These are phyloP conservation scores for Coniella vitis DNA, from an alignment of 2,329 filamentous ascomycete genomes.

Conservation along the genomic window DNA sequence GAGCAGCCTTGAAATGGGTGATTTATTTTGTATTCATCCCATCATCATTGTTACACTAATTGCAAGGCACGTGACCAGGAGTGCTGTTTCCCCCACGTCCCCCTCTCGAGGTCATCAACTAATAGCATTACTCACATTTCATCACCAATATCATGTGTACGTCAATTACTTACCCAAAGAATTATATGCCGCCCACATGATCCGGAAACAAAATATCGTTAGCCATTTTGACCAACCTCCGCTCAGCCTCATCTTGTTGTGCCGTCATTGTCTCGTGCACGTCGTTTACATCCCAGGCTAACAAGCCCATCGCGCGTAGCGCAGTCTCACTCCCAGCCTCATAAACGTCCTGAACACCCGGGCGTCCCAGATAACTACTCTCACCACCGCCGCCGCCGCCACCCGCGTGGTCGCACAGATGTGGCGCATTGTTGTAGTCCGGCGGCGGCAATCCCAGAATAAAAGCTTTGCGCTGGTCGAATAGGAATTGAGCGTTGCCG, in stretches of 20 bases:
- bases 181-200: no score
- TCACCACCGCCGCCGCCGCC: constrained; percentile 25
- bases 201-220: constrained; percentile 36
- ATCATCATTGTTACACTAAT: no score
- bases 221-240: constrained; percentile 29
- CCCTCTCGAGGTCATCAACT: no score
- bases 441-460: constrained; percentile 34
- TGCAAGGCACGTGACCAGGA: no score
- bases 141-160: no score
- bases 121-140: no score
- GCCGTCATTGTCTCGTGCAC: no score
- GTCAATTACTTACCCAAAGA: no score
- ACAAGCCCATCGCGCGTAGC: constrained; percentile 33
- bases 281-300: constrained; percentile 35
- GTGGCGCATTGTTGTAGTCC: constrained; percentile 26
- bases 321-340: constrained; percentile 34
- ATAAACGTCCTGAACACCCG: constrained; percentile 31
- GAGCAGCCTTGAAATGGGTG: no score
- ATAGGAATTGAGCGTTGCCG: constrained; percentile 35
- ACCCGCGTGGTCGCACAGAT: background rate
- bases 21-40: no score
- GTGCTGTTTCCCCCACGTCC: no score
- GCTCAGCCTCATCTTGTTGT: constrained; percentile 24
- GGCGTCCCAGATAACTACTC: constrained; percentile 27
- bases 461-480: constrained; percentile 35